Base-by-base conservation (phyloP, 2,329 filamentous ascomycete genomes). In the Claviceps humidiphila region DNA sequence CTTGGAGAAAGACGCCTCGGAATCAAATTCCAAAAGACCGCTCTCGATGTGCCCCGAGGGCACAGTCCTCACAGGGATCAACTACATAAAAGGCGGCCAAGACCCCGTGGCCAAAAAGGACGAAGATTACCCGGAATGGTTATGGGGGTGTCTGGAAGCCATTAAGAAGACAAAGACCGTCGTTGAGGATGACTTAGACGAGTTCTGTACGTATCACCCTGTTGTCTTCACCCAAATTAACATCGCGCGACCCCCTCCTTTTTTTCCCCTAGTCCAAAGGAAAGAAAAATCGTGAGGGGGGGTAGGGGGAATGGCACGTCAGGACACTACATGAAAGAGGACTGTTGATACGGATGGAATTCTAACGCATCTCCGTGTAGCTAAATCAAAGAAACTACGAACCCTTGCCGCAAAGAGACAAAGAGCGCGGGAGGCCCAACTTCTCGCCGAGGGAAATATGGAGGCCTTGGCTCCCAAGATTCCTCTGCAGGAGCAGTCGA, bases 341-440 rank as follows among this genome's bases (percentile, higher is more conserved):
- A 11, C 30, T 34, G 30, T 34, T 4, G 9, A 34, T 34, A 34
- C 30, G 9, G 9, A 34, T 11, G 9, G 4, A 11, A 1, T 4
- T 34, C 24, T 50, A 53, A 53, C 16, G 37, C 50, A 30, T 45
- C 3, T 8, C 1, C 13, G 20, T 34, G 54, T 55, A 89, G 85
- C 86, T 54, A 93, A 93, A 78, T 90, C 85, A 30, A 89, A 88
- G 68, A 91, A 90, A 65, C 81, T 89, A 66, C 81, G 87, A 55
- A 77, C 81, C 53, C 65, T 84, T 52, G 87, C 87, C 8, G 80
- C 81, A 43, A 89, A 82, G 68, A 74, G 75, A 66, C 74, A 77
- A 62, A 74, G 78, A 52, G 64, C 69, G 24, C 60, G 73, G 22
- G 79, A 86, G 71, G 70, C 76, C 66, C 68, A 75, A 68, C 63